Conservation (phyloP, 129 eudicot species). For the Ambrosia trifida region DNA sequence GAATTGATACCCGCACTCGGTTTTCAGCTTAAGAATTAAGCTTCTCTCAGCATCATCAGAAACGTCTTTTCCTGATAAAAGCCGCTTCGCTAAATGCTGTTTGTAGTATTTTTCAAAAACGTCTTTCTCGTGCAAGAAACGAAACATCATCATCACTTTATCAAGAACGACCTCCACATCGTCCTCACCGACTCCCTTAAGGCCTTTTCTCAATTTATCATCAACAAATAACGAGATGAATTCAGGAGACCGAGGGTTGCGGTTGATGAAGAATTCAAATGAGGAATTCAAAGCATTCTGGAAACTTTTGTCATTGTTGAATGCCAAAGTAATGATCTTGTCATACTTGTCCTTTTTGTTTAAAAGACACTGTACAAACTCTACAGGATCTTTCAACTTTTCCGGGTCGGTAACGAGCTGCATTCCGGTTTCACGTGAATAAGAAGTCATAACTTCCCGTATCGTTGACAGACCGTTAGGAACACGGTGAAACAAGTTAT, state of each 20-base stretch:
- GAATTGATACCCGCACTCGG: background rate
- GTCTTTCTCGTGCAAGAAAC: too few relatives aligned
- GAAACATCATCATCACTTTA: too few relatives aligned
- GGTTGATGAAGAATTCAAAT: too few relatives aligned
- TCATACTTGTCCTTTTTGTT: conserved; percentile 5
- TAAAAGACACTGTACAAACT: background rate
- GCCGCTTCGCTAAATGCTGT: background rate
- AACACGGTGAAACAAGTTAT: background rate
- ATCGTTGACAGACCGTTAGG: conserved; percentile 4
- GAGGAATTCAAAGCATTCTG: too few relatives aligned
- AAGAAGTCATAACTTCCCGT: background rate
- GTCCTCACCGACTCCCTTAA: too few relatives aligned
- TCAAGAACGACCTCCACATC: too few relatives aligned
- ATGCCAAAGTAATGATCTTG: background rate
- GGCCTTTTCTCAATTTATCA: too few relatives aligned
- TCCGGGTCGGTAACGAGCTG: background rate
- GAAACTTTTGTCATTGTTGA: too few relatives aligned
- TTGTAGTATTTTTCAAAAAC: too few relatives aligned
- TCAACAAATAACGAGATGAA: too few relatives aligned
- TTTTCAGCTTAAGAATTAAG: conserved; percentile 2
- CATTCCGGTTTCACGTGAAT: background rate
- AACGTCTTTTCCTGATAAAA: background rate
- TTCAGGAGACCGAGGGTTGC: too few relatives aligned
- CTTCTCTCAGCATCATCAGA: background rate
- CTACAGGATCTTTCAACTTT: background rate